phyloP scores from a whole-genome alignment of 2,329 filamentous ascomycete genomes.

The Nothomitra cinnamomea region DNA sequence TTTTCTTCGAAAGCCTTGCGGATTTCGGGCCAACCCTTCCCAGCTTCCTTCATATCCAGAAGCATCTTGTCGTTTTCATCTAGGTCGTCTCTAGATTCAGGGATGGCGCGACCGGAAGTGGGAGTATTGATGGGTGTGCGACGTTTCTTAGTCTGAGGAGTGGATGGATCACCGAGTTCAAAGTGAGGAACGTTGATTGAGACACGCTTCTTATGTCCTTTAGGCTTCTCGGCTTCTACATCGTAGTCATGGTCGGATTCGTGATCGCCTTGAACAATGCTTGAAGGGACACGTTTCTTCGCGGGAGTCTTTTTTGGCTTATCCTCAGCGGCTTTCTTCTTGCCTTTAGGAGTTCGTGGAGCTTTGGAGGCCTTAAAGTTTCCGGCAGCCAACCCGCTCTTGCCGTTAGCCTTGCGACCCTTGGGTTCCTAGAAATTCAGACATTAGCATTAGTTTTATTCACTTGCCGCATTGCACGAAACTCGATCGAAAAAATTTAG shows the following conservation, averaged over 20 bases:
- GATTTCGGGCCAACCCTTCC: not conserved
- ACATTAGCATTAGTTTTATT: too few relatives aligned
- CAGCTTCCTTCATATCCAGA: not conserved
- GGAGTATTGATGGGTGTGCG: not conserved
- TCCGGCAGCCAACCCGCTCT: too few relatives aligned
- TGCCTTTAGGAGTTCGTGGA: not conserved
- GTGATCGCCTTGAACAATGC: not conserved
- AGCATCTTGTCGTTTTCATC: not conserved
- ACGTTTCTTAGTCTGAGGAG: not conserved
- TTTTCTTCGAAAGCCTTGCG: slow-evolving; percentile 12
- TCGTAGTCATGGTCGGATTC: not conserved
- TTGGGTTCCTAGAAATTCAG: too few relatives aligned
- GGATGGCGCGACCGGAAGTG: not conserved
- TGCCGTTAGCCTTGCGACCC: too few relatives aligned
- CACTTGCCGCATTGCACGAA: too few relatives aligned
- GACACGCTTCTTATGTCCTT: not conserved
- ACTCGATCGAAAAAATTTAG: too few relatives aligned
- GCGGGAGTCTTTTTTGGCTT: not conserved
- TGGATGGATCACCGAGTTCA: not conserved
- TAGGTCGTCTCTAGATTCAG: not conserved
- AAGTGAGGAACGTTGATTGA: not conserved
- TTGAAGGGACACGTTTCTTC: not conserved
- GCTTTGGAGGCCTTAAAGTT: not conserved
- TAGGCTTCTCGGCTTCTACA: not conserved
- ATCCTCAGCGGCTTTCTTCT: not conserved